Percentiles rank a stretch among this genome's conserved stretches.
phyloP scores from a whole-genome alignment of 176 grass and related monocot species.

The Otatea glauca region DNA sequence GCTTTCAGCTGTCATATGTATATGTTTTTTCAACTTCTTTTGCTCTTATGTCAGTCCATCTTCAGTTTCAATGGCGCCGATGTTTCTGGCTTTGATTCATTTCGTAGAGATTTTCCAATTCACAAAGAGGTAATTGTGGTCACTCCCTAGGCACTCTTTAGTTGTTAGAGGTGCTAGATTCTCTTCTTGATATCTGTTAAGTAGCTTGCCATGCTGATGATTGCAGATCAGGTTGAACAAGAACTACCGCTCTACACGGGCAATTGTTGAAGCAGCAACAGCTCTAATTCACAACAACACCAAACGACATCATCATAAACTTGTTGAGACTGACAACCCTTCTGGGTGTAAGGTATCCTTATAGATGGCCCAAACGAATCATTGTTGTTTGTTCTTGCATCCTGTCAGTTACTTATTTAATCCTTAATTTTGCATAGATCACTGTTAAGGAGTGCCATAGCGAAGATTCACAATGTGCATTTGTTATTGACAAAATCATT shows the following conservation, averaged over 20 bases:
- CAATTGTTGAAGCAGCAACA: slow-evolving; percentile 92
- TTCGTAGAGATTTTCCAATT: slow-evolving; percentile 87
- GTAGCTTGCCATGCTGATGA: slow-evolving; percentile 35
- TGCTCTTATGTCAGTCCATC: slow-evolving; percentile 78
- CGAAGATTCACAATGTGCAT: slow-evolving; percentile 94
- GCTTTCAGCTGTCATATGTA: slow-evolving; percentile 33
- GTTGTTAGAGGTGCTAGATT: slow-evolving; percentile 19
- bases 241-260: slow-evolving; percentile 87
- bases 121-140: slow-evolving; percentile 69
- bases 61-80: slow-evolving; percentile 98
- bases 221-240: slow-evolving; percentile 89
- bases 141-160: neutral
- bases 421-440: slow-evolving; percentile 60
- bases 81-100: slow-evolving; percentile 93
- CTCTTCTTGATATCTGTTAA: slow-evolving; percentile 17
- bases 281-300: slow-evolving; percentile 88
- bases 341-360: slow-evolving; percentile 77
- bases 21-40: slow-evolving; percentile 17
- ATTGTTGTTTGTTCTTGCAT: slow-evolving; percentile 19
- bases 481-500: slow-evolving; percentile 96
- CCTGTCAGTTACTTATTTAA: slow-evolving; percentile 35
- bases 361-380: slow-evolving; percentile 13
- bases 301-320: slow-evolving; percentile 61
- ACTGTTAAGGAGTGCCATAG: slow-evolving; percentile 87
- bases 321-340: slow-evolving; percentile 86